These are phyloP conservation scores for Lyophyllum atratum DNA, from an alignment of 768 basidiomycete species.

Conservation along the genomic window DNA sequence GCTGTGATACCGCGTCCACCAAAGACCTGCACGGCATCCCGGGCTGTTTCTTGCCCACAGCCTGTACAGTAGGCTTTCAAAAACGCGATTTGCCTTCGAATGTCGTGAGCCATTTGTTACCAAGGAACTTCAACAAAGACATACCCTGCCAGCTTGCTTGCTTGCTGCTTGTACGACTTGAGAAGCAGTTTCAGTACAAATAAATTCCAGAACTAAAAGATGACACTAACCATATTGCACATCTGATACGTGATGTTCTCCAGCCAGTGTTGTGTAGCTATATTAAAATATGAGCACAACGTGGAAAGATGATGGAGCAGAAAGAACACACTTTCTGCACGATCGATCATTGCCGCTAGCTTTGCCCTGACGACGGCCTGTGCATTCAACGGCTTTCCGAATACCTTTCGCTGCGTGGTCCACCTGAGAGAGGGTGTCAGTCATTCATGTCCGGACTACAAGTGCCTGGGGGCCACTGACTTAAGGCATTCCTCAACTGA, in stretches of 20 bases:
- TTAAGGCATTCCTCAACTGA: conserved; percentile 85
- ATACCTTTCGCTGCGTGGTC: conserved; percentile 87
- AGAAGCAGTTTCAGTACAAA: not conserved
- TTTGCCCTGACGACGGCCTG: conserved; percentile 89
- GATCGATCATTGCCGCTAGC: conserved; percentile 86
- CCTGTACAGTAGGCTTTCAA: conserved; percentile 70
- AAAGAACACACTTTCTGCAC: conserved; percentile 45
- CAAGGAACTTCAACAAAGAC: conserved; percentile 15
- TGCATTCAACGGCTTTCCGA: conserved; percentile 82
- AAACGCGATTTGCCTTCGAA: conserved; percentile 64
- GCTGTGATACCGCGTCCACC: conserved; percentile 86
- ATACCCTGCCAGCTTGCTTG: conserved; percentile 73
- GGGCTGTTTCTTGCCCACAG: conserved; percentile 65
- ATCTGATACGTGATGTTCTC: conserved; percentile 89
- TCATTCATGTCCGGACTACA: not conserved
- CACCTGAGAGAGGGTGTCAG: conserved; percentile 47
- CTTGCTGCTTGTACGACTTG: conserved; percentile 71
- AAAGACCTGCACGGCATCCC: conserved; percentile 64
- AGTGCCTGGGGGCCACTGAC: conserved; percentile 29
- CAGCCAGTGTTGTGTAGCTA: conserved; percentile 66
- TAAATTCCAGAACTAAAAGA: not conserved
- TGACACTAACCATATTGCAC: conserved; percentile 63
- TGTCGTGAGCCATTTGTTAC: not conserved
- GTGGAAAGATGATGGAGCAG: not conserved
- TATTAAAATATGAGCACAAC: not conserved